Evolutionary conservation across 345 rosid genomes (phyloP).

Genomic region (Boechera divaricarpa): DNA sequence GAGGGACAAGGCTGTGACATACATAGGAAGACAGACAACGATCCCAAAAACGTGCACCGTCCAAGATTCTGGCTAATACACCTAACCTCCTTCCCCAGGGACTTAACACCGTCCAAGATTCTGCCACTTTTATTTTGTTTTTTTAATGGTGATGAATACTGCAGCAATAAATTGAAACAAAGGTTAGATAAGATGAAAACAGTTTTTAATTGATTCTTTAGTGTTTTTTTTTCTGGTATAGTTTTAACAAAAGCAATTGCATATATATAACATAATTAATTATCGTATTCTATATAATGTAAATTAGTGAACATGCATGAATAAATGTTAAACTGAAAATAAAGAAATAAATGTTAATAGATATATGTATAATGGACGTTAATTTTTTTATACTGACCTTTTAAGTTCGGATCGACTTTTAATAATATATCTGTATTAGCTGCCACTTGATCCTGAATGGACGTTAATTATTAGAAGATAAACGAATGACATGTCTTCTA

Average conservation of each 20-base stretch:
- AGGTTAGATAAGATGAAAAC: not conserved
- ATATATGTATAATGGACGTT: too few species aligned
- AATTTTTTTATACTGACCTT: too few species aligned
- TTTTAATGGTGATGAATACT: not conserved
- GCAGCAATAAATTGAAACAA: not conserved
- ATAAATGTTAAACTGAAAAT: too few species aligned
- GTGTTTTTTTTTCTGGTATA: not conserved
- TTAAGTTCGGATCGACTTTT: too few species aligned
- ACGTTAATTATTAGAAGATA: too few species aligned
- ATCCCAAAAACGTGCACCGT: slow-evolving; percentile 32
- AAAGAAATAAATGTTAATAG: too few species aligned
- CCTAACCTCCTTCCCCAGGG: slow-evolving; percentile 37
- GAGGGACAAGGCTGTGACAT: slow-evolving; percentile 11
- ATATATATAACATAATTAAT: not conserved
- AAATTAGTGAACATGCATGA: too few species aligned
- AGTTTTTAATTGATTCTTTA: not conserved
- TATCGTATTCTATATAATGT: too few species aligned
- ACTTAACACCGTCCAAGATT: not conserved
- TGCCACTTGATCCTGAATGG: too few species aligned
- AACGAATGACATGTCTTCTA: too few species aligned
- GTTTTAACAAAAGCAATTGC: not conserved
- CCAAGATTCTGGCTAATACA: slow-evolving; percentile 12
- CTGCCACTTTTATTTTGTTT: not conserved
- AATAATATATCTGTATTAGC: too few species aligned
- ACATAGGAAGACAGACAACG: not conserved